Conservation (phyloP, 2,329 filamentous ascomycete genomes). For the Neocatenulostroma microsporum region DNA sequence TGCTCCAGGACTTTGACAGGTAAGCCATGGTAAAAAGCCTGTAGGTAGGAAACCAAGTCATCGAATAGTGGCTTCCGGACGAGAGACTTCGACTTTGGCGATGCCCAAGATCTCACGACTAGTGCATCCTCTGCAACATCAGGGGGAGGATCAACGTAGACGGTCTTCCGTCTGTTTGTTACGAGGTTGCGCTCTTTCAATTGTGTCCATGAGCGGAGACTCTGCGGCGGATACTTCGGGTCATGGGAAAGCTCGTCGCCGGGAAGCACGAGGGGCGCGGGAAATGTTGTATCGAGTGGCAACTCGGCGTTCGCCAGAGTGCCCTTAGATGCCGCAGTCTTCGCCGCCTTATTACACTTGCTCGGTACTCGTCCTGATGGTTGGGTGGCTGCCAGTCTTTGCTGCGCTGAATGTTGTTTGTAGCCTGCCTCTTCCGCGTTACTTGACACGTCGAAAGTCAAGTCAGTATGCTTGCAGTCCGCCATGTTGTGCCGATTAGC, state of each 20-base stretch:
- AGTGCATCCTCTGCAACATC: slow-evolving; percentile 29
- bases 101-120: slow-evolving; percentile 30
- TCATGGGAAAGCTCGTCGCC: slow-evolving; percentile 52
- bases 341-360: neutral
- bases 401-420: slow-evolving; percentile 19
- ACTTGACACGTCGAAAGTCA: slow-evolving; percentile 24
- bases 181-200: slow-evolving; percentile 44
- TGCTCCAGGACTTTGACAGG: slow-evolving; percentile 39
- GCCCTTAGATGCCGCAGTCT: neutral
- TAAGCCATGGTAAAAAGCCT: slow-evolving; percentile 50
- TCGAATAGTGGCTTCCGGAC: slow-evolving; percentile 14
- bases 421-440: slow-evolving; percentile 32
- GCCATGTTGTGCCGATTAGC: no score
- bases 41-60: slow-evolving; percentile 37
- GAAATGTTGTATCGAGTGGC: slow-evolving; percentile 37
- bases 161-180: slow-evolving; percentile 37
- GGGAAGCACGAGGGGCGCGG: slow-evolving; percentile 53
- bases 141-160: slow-evolving; percentile 50
- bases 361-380: slow-evolving; percentile 3
- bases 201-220: slow-evolving; percentile 44
- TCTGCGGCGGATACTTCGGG: slow-evolving; percentile 46
- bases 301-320: neutral
- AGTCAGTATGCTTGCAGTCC: slow-evolving; percentile 9
- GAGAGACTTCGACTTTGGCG: neutral
- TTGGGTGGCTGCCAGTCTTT: slow-evolving; percentile 20